Evolutionary conservation across 176 grass and related monocot species (phyloP).

Genomic region (Triticum dicoccoides): DNA sequence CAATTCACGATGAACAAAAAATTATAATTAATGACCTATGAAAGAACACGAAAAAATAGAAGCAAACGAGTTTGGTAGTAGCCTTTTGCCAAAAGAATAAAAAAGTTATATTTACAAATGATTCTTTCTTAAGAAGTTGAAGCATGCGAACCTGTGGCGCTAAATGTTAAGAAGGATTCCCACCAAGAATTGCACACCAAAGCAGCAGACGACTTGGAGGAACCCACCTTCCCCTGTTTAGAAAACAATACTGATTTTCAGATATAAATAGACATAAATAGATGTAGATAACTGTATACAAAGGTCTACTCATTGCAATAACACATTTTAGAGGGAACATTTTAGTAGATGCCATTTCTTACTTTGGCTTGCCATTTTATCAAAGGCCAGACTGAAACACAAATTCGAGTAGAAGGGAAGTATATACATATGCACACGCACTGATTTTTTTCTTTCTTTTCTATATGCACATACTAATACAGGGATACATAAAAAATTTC

Average conservation of each 20-base stretch:
- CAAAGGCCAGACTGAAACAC: fast-evolving
- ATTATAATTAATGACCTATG: too few species aligned
- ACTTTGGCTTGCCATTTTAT: background rate
- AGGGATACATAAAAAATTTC: background rate
- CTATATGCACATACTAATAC: background rate
- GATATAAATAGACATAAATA: background rate
- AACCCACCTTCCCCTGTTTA: conserved; percentile 72
- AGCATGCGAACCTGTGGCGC: background rate
- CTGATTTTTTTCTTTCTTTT: too few species aligned
- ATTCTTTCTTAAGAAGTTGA: background rate
- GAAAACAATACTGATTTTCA: background rate
- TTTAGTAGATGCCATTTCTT: background rate
- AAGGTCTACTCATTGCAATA: background rate
- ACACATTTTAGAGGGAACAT: background rate
- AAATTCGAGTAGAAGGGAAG: background rate
- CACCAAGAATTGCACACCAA: background rate
- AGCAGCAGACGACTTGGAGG: conserved; percentile 49
- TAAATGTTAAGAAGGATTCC: background rate
- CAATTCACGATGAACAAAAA: background rate
- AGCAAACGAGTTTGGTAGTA: background rate
- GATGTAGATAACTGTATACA: background rate
- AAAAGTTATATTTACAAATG: background rate
- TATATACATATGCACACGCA: background rate
- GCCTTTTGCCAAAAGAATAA: background rate
- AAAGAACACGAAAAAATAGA: too few species aligned